Evolutionary conservation across 345 rosid genomes (phyloP), one percentile per base, ranked within the genome.

Genomic region (Eucalyptus tenuipes): DNA sequence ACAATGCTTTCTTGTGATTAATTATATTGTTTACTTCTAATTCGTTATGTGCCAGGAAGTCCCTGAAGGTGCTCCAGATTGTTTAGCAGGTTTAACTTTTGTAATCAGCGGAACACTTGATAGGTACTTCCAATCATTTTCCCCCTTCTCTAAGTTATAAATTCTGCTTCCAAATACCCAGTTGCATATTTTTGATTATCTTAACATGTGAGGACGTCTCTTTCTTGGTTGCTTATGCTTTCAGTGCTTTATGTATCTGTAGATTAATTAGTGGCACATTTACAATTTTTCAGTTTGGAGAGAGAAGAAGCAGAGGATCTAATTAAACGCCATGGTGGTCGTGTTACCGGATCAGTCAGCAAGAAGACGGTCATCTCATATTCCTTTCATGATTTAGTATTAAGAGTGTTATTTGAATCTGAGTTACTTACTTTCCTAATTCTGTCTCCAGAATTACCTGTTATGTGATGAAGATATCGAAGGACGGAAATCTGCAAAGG

Each of bases 21-120:
- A 55, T 90, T 90, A 90, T 87, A 85, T 88, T 90, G 85, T 86
- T 89, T 87, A 71, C 48, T 86, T 86, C 44, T 84, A 82, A 81
- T 75, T 91, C 87, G 16, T 68, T 86, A 80, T 84, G 86, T 92
- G 87, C 89, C 98, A 97, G 99, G 99, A 98, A 93, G 99, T 96
- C 91, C 99, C 99, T 91, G 98, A 96, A 93, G 99, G 99, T 86
- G 92, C 94, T 89, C 92, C 97, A 88, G 94, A 96, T 91, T 98
- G 99, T 94, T 94, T 98, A 88, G 95, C 94, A 53, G 97, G 99
- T 89, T 90, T 92, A 88, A 98, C 98, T 89, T 97, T 98, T 95
- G 99, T 98, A 59, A 96, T 98, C 84, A 98, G 99, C 91, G 99
- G 99, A 91, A 98, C 99, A 52, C 99, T 98, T 90, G 99, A 98